phyloP scores from a whole-genome alignment of 352 stramenopile species.

The Phytophthora litchii region DNA sequence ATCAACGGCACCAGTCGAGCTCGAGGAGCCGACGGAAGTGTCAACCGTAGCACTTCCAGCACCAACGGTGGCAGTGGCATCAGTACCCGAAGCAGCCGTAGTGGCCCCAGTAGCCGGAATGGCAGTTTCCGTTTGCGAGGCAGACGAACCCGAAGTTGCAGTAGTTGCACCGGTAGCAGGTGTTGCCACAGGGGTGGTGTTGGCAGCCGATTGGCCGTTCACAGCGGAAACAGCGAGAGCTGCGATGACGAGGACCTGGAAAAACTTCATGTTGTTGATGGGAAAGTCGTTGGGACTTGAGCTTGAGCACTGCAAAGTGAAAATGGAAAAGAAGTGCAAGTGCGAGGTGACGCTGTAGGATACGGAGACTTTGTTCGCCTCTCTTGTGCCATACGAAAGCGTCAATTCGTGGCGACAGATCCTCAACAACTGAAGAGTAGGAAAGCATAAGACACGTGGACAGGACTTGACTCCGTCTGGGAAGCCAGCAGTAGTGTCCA shows the following conservation, averaged over 20 bases:
- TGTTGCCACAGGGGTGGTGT: constrained; percentile 10
- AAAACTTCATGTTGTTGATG: constrained; percentile 37
- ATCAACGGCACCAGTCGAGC: constrained; percentile 11
- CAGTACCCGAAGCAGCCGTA: constrained; percentile 16
- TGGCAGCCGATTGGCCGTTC: constrained; percentile 28
- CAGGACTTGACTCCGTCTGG: constrained; percentile 10
- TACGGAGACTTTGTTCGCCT: constrained; percentile 6
- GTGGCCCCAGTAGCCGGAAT: constrained; percentile 2
- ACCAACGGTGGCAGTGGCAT: constrained; percentile 14
- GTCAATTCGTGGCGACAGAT: constrained; percentile 28
- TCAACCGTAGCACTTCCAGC: constrained; percentile 13
- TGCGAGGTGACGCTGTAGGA: constrained; percentile 3
- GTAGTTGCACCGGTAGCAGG: constrained; percentile 7
- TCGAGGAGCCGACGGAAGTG: constrained; percentile 21
- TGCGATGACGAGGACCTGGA: constrained; percentile 36
- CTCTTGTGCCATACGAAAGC: constrained; percentile 23
- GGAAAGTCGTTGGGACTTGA: constrained; percentile 27
- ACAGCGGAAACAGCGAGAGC: constrained; percentile 30
- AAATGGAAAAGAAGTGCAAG: constrained; percentile 21
- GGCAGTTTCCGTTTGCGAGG: not conserved
- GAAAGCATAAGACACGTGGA: constrained; percentile 18
- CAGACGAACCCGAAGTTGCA: not conserved
- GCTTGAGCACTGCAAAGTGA: constrained; percentile 15
- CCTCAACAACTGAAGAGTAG: constrained; percentile 8
- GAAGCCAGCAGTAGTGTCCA: constrained; percentile 6